Percentiles rank a stretch among this genome's conserved stretches.
These are phyloP conservation scores for Geotrichum citri-aurantii DNA, from an alignment of 1,139 yeast species.

Conservation along the genomic window DNA sequence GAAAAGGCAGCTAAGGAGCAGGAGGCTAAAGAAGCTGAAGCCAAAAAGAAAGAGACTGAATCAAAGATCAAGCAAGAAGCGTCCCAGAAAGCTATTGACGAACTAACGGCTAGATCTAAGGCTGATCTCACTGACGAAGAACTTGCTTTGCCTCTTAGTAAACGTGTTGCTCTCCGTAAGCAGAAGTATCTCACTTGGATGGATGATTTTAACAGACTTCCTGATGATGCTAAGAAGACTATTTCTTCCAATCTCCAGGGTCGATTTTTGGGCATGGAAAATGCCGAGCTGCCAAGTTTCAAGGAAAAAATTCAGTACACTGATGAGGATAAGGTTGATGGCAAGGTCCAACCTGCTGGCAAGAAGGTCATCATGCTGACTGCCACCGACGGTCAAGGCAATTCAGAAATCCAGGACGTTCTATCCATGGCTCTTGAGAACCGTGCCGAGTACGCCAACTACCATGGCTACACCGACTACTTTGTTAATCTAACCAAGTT, in stretches of 20 bases:
- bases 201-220: constrained; percentile 5
- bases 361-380: constrained; percentile 30
- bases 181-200: constrained; percentile 15
- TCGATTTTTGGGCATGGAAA: constrained; percentile 12
- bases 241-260: constrained; percentile 12
- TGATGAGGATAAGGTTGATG: constrained; percentile 16
- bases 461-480: constrained; percentile 32
- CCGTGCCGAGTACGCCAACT: constrained; percentile 32
- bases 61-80: background rate
- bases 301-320: constrained; percentile 5
- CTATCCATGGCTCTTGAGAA: constrained; percentile 29
- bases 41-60: constrained; percentile 9
- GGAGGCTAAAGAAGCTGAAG: constrained; percentile 11
- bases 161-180: constrained; percentile 12
- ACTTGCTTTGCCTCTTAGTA: constrained; percentile 1
- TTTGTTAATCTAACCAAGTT: constrained; percentile 29
- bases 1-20: constrained; percentile 8
- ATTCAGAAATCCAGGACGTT: constrained; percentile 25
- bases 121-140: constrained; percentile 7
- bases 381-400: constrained; percentile 31
- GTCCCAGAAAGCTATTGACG: background rate
- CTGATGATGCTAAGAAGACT: constrained; percentile 3
- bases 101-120: background rate
- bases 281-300: constrained; percentile 11
- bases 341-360: constrained; percentile 25